Evolutionary conservation across 129 eudicot genomes (phyloP), one percentile per base, ranked within the genome.

Genomic region (Mikania micrantha): DNA sequence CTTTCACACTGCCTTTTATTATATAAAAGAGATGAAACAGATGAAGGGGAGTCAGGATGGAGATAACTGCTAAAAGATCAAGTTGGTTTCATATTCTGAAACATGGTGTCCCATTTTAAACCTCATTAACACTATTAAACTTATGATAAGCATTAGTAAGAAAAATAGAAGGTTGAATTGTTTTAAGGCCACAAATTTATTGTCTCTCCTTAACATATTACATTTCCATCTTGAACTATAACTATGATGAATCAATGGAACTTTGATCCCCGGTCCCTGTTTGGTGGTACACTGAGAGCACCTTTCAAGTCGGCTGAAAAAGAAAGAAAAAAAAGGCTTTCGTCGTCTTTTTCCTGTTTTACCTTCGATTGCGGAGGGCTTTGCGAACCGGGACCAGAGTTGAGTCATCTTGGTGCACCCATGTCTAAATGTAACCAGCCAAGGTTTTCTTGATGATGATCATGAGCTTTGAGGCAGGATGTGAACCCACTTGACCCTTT

Each of bases 81-180:
- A 54, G 97, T 91, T 22, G 97, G 97, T 62, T 91, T 87, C 74
- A 91, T 71, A 82, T 91, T 79, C 66, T 91, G 93, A 83, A 91
- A 91, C 90, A 91, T 87, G 6, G 95, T 62, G 65, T 91, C 97
- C 97, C 95, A 91, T 83, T 79, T 83, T n/a, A n/a, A 75, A 90
- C 87, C 73, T 87, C 92, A 44, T 85, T 84, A 69, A 84, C 88
- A 7, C 83, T 83, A 45, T 41, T 44, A 68, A 77, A 68, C 81
- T 73, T 67, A 78, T 71, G 71, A 65, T 69, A 49, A 7, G 88
- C 90, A 79, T 87, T 87, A 19, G 97, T 87, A 35, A 90, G 89
- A 70, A 90, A 42, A n/a, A 90, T 81, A 39, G 81, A 73, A 4
- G 80, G 84, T 25, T 77, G n/a, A 77, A 72, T 72, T 80, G 84